Evolutionary conservation across 2,329 filamentous ascomycete genomes (phyloP), one percentile per base, ranked within the genome.

Genomic region (Monosporascus ibericus): DNA sequence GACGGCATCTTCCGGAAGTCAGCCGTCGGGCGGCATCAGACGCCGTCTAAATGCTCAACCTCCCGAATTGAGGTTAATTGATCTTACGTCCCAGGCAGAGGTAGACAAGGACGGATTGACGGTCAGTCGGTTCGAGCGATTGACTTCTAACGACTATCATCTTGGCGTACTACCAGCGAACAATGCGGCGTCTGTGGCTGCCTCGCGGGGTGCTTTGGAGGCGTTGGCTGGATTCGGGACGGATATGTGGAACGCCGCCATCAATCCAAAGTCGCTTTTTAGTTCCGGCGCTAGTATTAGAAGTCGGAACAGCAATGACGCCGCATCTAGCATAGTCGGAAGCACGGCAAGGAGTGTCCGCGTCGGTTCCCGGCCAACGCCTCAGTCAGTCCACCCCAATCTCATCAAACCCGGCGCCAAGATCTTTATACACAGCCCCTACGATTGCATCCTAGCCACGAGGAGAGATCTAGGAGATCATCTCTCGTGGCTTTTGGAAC

Each of bases 351-450:
- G 65, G 6, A 75, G 71, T 50, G 60, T 68, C 18, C 65, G 67
- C 47, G 60, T 58, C 5, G 55, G 58, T 7, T 57, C 57, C 11
- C 64, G 61, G 40, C 52, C 63, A 6, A 54, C 58, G 3, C 57
- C 64, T 3, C 68, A 68, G 38, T 68, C 73, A 14, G 72, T 78
- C 2, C 78, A 86, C 65, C 70, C 80, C 51, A 76, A 75, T 60
- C 68, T 87, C 58, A 62, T 77, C 59, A 78, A 83, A 63, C 75
- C 75, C 48, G 78, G 81, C 2, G 69, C 78, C 61, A 68, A 97
- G 64, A 88, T 99, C 17, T 96, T 96, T 66, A 90, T 99, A 40
- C 91, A 96, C 63, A 96, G 91, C 62, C 94, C 94, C 0, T 99
- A 95, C 65, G 94, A 99, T 70, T 97, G 92, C 63, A 87, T 97